Conservation (phyloP, 441 rosid genomes). For the Brassica balearica region DNA sequence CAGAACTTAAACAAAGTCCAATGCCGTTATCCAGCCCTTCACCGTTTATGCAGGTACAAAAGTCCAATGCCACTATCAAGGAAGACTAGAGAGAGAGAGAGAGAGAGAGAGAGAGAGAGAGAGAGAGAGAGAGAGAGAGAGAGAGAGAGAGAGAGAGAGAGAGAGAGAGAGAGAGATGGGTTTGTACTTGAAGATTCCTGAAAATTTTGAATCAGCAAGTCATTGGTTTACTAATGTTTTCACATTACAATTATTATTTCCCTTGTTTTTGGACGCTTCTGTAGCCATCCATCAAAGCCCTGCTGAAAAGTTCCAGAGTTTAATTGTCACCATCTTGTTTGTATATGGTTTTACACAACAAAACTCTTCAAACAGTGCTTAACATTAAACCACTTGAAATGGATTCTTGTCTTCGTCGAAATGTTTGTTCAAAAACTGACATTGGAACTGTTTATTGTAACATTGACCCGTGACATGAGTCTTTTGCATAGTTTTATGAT, state of each 20-base stretch:
- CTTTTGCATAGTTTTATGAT: neutral
- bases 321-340: neutral
- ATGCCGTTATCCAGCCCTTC: conserved; percentile 17
- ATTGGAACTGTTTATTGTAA: neutral
- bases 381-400: neutral
- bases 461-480: neutral
- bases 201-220: neutral
- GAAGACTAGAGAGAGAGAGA: neutral
- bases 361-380: neutral
- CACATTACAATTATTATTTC: neutral
- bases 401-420: neutral
- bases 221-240: neutral
- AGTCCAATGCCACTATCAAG: neutral
- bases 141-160: no score
- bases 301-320: neutral
- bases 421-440: neutral
- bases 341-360: neutral
- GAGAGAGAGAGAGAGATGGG: conserved; percentile 7
- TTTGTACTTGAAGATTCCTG: neutral
- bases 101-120: no score
- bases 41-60: conserved; percentile 17
- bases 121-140: conserved; percentile 1
- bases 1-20: neutral
- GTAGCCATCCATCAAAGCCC: neutral
- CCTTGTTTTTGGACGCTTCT: neutral